Evolutionary conservation across 2,329 filamentous ascomycete genomes (phyloP), one percentile per base, ranked within the genome.

Genomic region (Rhytidhysteron rufulum): DNA sequence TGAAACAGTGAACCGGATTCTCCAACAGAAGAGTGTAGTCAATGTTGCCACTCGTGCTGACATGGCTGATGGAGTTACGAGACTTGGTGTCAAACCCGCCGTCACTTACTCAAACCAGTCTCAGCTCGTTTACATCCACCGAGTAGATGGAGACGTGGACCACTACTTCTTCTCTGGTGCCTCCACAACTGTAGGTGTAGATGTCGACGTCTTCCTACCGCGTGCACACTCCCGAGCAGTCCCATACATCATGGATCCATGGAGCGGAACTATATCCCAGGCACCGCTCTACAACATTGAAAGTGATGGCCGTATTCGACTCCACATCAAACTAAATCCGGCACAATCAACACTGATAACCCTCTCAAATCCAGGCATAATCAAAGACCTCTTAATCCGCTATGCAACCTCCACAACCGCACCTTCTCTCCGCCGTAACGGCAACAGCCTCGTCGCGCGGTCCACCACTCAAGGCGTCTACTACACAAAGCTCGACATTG

Each of bases 211-310:
- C 13, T 21, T 9, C 8, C 13, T 35, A 3, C 19, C 20, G 21
- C 19, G 33, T 17, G n/a, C 20, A 21, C 11, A 22, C 16, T 21
- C 18, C 24, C 19, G 33, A 21, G 33, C 16, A 13, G 33, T 20
- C 20, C 33, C 33, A 15, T 35, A 19, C 20, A 35, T 35, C n/a
- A 18, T 35, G 6, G 33, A 35, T 20, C 33, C 33, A 15, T 35
- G 33, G 33, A 22, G 18, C 33, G 33, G 18, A 13, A 22, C 16
- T 7, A 35, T 22, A 11, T 17, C 24, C 24, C 6, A 33, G 5
- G n/a, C 33, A n/a, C 33, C 33, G 20, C 33, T 35, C 19, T 22
- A 35, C 16, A 22, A 22, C n/a, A 33, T 33, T 15, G 33, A 35
- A 24, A 13, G 24, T 6, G 19, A 35, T 35, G 33, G 6, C 20